Evolutionary conservation across 2,329 filamentous ascomycete species (phyloP), one percentile per base, ranked within the genome.

Genomic region (Neopestalotiopsis sp.): DNA sequence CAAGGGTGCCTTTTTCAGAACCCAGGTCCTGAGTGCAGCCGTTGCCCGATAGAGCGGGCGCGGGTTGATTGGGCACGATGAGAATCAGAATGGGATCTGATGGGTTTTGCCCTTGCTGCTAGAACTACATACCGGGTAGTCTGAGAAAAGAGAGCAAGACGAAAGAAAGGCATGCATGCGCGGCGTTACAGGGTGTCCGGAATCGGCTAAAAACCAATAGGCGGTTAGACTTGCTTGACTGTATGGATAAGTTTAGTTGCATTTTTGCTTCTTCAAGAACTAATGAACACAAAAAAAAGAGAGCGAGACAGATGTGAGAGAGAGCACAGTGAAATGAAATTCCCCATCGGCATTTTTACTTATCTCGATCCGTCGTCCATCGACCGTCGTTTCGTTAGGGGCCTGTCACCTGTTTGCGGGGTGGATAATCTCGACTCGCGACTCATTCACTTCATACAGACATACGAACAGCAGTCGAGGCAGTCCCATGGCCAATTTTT

Each of bases 1-100:
- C 69, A 98, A 98, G 90, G 96, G 96, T 73, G 95, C 94, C 69
- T 98, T 98, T 89, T 99, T 99, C 90, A 87, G 96, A 79, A 99
- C 96, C 73, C 96, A 98, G 81, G 96, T 99, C 65, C 87, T 99
- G 75, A 97, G 84, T 74, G 86, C 88, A n/a, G 88, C 88, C 66
- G 85, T 90, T 69, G 85, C 86, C 71, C 86, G 87, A 79, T 87
- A 86, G 73, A 69, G 61, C 17, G 65, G 67, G 52, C 59, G 24
- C 24, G 24, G 28, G 58, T 32, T 17, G 60, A 45, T 17, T 58
- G 45, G 42, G 66, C 62, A 64, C 60, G 20, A 30, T 30, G 9
- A 24, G 20, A 28, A 52, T 45, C 45, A 52, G 56, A 38, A 20
- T 40, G 24, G 57, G 38, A 61, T 49, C 59, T 42, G 59, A 40